phyloP scores from a whole-genome alignment of 345 rosid species.

The Euphorbia lathyris region DNA sequence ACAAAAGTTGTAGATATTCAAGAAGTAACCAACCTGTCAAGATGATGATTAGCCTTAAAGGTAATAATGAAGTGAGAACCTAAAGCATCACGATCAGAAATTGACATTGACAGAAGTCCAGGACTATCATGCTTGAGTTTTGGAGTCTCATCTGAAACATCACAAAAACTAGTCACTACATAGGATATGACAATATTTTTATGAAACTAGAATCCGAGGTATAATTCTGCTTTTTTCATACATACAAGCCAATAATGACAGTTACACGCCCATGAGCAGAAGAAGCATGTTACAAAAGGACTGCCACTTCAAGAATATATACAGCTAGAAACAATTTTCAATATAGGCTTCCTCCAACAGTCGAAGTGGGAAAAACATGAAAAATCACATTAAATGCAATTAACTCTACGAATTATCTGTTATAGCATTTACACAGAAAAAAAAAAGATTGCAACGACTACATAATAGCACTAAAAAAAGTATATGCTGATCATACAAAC shows the following conservation, averaged over 20 bases:
- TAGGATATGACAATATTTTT: too few species aligned
- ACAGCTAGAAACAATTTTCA: background rate
- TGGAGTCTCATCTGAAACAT: slow-evolving; percentile 73
- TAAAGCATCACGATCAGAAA: slow-evolving; percentile 68
- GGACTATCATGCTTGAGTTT: slow-evolving; percentile 72
- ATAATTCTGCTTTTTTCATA: background rate
- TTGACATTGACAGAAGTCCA: slow-evolving; percentile 83
- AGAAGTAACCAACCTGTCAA: slow-evolving; percentile 58
- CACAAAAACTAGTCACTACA: slow-evolving; percentile 18
- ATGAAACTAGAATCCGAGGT: background rate
- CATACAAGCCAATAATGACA: background rate
- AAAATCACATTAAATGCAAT: background rate
- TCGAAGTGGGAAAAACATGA: background rate
- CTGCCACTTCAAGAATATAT: background rate
- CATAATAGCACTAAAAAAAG: background rate
- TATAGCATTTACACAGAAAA: background rate
- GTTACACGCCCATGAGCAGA: background rate
- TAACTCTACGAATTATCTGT: background rate
- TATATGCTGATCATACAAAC: background rate
- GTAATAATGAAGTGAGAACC: slow-evolving; percentile 89
- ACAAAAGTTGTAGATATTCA: background rate
- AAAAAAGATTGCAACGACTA: background rate
- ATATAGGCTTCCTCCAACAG: background rate
- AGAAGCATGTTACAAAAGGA: background rate
- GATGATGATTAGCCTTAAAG: slow-evolving; percentile 69